These are phyloP conservation scores for Bruguiera hainesii DNA, from an alignment of 441 rosid species.

Conservation along the genomic window DNA sequence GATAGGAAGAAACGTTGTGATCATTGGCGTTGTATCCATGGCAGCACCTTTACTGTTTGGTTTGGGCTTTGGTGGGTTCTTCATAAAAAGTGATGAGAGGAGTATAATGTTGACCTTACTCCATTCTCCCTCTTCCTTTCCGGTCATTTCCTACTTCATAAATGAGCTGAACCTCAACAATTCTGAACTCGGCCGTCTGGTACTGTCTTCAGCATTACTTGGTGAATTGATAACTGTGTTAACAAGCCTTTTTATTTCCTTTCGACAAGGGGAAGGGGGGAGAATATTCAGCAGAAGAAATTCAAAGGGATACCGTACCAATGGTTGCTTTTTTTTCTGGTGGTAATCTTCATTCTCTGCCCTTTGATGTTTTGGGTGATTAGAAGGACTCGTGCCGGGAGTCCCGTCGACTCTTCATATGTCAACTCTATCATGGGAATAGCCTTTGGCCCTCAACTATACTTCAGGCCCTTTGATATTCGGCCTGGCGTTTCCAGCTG, in stretches of 20 bases:
- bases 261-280: not conserved
- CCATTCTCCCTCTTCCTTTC: slow-evolving; percentile 41
- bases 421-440: slow-evolving; percentile 17
- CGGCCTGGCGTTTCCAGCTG: slow-evolving; percentile 43
- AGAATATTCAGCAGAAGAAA: not conserved
- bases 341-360: slow-evolving; percentile 18
- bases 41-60: slow-evolving; percentile 28
- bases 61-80: slow-evolving; percentile 1
- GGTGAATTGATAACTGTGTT: slow-evolving; percentile 21
- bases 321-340: not conserved
- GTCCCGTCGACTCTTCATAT: slow-evolving; percentile 25
- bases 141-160: slow-evolving; percentile 44
- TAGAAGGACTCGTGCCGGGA: slow-evolving; percentile 41
- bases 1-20: not conserved
- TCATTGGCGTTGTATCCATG: slow-evolving; percentile 33
- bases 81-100: not conserved
- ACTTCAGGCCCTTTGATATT: slow-evolving; percentile 28
- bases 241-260: not conserved
- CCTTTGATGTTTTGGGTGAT: slow-evolving; percentile 45
- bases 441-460: slow-evolving; percentile 15
- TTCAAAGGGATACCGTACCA: not conserved
- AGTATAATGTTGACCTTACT: not conserved
- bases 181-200: slow-evolving; percentile 60
- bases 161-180: slow-evolving; percentile 50
- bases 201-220: slow-evolving; percentile 33